phyloP scores from a whole-genome alignment of 768 basidiomycete species.

The Vararia minispora region DNA sequence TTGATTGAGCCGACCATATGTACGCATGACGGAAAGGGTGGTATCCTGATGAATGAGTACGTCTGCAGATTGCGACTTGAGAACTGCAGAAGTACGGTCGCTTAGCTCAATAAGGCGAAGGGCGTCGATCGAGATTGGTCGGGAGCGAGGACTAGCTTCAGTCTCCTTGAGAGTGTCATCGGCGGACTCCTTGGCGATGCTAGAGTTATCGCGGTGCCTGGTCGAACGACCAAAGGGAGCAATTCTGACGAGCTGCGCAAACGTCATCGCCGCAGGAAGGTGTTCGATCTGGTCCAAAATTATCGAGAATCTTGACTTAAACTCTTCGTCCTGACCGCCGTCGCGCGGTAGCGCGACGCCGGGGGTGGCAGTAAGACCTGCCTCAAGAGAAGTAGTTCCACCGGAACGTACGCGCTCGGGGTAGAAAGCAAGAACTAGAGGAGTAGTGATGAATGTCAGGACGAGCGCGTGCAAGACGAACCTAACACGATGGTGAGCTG shows the following conservation, averaged over 20 bases:
- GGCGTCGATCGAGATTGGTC: conserved; percentile 46
- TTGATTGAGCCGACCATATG: conserved; percentile 63
- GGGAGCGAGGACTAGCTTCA: conserved; percentile 15
- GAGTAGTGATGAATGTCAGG: conserved; percentile 78
- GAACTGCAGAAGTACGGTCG: conserved; percentile 76
- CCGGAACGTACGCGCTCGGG: conserved; percentile 47
- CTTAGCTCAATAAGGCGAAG: conserved; percentile 86
- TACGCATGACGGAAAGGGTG: conserved; percentile 60
- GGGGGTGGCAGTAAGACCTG: too few relatives aligned
- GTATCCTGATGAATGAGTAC: conserved; percentile 61
- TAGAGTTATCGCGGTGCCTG: background rate
- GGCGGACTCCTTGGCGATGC: conserved; percentile 1
- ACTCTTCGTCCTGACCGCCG: conserved; percentile 20
- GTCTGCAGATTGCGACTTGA: conserved; percentile 71
- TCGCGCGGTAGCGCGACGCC: too few relatives aligned
- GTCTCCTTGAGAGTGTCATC: conserved; percentile 1
- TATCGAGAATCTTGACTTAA: conserved; percentile 54
- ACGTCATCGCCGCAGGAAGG: conserved; percentile 70
- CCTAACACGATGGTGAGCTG: too few relatives aligned
- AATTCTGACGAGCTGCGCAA: conserved; percentile 60
- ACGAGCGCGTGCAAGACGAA: conserved; percentile 74
- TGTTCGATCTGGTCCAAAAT: conserved; percentile 78
- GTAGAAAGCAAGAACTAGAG: conserved; percentile 69
- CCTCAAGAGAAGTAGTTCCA: conserved; percentile 14
- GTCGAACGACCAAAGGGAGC: conserved; percentile 3